Evolutionary conservation across 2,329 filamentous ascomycete genomes (phyloP).

Genomic region (Boeremia lycopersici): DNA sequence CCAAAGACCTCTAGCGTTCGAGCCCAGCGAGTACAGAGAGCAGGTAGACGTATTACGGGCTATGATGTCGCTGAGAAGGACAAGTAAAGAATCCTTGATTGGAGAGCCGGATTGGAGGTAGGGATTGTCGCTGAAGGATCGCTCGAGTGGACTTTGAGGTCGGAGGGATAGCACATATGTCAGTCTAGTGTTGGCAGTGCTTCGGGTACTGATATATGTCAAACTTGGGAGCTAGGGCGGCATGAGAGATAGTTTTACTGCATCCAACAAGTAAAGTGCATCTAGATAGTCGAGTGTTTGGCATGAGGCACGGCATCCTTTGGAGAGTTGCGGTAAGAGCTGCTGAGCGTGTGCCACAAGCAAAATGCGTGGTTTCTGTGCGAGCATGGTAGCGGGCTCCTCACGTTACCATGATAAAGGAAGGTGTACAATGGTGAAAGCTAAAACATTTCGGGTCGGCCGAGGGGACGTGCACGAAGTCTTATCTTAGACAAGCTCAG

Average conservation of each 20-base stretch:
- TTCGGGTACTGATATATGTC: conserved; percentile 26
- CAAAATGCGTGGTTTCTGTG: no score
- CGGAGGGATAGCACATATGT: conserved; percentile 49
- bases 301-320: conserved; percentile 22
- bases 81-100: conserved; percentile 30
- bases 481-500: conserved; percentile 29
- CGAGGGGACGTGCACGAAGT: conserved; percentile 23
- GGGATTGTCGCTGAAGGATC: conserved; percentile 50
- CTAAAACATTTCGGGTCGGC: conserved; percentile 16
- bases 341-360: no score
- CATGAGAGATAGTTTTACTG: conserved; percentile 46
- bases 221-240: conserved; percentile 22
- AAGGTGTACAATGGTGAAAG: no score
- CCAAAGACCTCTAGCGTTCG: conserved; percentile 31
- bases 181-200: conserved; percentile 33
- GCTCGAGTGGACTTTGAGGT: conserved; percentile 48
- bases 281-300: conserved; percentile 38
- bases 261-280: conserved; percentile 24
- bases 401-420: no score
- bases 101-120: conserved; percentile 45
- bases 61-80: conserved; percentile 36
- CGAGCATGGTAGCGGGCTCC: no score
- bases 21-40: conserved; percentile 42
- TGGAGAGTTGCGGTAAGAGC: conserved; percentile 17
- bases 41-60: conserved; percentile 44